These are phyloP conservation scores for Colletotrichum cereale DNA, from an alignment of 2,329 filamentous ascomycete species.

Conservation along the genomic window DNA sequence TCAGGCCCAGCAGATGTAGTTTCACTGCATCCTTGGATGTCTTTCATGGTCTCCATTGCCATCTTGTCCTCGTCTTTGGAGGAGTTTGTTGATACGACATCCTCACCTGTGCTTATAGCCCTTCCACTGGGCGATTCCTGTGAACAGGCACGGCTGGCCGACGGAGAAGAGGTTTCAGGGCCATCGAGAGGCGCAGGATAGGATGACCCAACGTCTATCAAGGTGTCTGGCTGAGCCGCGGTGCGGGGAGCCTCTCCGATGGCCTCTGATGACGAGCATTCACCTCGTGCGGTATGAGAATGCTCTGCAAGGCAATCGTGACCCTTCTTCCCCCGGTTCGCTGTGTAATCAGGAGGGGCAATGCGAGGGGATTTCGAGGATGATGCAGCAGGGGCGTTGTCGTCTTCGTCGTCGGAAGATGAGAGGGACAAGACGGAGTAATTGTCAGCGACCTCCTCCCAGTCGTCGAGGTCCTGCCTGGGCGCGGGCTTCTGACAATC, in stretches of 20 bases:
- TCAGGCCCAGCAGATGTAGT: background rate
- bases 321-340: background rate
- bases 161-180: background rate
- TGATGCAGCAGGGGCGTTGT: background rate
- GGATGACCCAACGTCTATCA: background rate
- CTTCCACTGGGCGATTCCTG: background rate
- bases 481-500: background rate
- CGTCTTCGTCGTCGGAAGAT: slow-evolving; percentile 41
- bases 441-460: slow-evolving; percentile 45
- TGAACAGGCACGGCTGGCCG: too few relatives aligned
- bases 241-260: background rate
- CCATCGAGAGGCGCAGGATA: background rate
- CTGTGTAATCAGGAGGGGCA: background rate
- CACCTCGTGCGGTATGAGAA: background rate
- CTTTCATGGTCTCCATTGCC: background rate
- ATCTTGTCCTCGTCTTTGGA: background rate
- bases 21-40: too few relatives aligned
- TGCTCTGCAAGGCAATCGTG: background rate
- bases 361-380: background rate
- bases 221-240: too few relatives aligned
- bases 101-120: background rate
- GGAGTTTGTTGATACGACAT: background rate
- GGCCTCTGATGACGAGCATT: background rate
- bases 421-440: slow-evolving; percentile 46
- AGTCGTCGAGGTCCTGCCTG: slow-evolving; percentile 41